Percentiles rank a stretch among this genome's conserved stretches.
Conservation (phyloP, 768 basidiomycete species). For the Hypholoma fasciculare region DNA sequence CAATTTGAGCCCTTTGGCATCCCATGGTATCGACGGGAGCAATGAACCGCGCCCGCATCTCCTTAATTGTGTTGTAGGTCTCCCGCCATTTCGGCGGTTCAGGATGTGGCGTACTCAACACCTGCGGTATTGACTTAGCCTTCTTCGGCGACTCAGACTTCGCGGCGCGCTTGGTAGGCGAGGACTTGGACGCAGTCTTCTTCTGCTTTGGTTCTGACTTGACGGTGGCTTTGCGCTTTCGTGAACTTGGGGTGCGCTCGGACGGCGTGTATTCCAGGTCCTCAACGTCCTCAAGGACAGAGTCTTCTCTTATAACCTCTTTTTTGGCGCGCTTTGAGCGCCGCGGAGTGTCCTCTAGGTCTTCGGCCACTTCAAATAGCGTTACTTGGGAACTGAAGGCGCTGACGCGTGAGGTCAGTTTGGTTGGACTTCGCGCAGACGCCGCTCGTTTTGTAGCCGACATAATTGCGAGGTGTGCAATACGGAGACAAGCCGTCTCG, state of each 20-base stretch:
- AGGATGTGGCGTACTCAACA: conserved; percentile 62
- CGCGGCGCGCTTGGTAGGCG: conserved; percentile 18
- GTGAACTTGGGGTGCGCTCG: background rate
- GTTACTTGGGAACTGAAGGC: conserved; percentile 15
- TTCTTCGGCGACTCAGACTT: conserved; percentile 47
- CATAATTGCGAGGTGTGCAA: conserved; percentile 4
- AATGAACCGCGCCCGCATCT: conserved; percentile 68
- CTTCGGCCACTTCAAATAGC: conserved; percentile 10
- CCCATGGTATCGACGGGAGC: conserved; percentile 97
- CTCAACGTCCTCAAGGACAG: conserved; percentile 16
- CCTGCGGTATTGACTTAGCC: conserved; percentile 52
- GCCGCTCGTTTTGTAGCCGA: conserved; percentile 2
- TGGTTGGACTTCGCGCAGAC: background rate
- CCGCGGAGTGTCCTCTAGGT: conserved; percentile 10
- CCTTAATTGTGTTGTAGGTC: conserved; percentile 68
- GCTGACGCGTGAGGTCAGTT: conserved; percentile 10
- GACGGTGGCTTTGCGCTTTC: conserved; percentile 1
- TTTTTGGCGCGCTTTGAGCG: conserved; percentile 22
- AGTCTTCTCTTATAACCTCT: conserved; percentile 10
- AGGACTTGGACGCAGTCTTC: conserved; percentile 29
- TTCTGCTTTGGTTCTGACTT: background rate
- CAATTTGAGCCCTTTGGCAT: conserved; percentile 67
- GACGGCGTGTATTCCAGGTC: conserved; percentile 14
- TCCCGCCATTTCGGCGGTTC: conserved; percentile 68
- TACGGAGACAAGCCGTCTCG: background rate